Evolutionary conservation across 495 filamentous ascomycete genomes (phyloP).

Genomic region (Tuber borchii): DNA sequence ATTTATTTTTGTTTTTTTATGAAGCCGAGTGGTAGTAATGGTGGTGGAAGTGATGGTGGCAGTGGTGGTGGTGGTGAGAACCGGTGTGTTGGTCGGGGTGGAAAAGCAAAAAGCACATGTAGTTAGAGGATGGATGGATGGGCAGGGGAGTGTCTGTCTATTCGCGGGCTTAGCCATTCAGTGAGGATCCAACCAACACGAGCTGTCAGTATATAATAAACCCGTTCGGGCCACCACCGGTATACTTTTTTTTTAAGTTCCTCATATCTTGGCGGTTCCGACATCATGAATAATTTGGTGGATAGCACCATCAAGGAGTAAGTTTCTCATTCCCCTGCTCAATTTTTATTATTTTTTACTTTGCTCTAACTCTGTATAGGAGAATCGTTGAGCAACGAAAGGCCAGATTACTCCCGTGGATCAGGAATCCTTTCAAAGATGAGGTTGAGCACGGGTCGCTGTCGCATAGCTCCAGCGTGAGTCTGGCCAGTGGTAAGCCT

Average conservation of each 20-base stretch:
- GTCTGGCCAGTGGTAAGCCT: not conserved
- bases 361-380: conserved; percentile 7
- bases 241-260: not conserved
- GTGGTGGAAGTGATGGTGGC: not conserved
- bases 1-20: not conserved
- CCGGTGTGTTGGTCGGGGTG: not conserved
- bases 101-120: not conserved
- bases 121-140: not conserved
- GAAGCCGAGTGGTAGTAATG: not conserved
- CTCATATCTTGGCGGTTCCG: not conserved
- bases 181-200: not conserved
- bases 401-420: conserved; percentile 32
- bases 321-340: not conserved
- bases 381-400: conserved; percentile 26
- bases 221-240: not conserved
- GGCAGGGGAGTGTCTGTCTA: not conserved
- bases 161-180: not conserved
- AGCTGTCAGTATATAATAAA: not conserved
- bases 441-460: conserved; percentile 4
- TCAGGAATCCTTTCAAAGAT: conserved; percentile 30
- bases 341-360: not conserved
- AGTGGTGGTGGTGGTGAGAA: not conserved
- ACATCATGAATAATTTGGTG: not conserved
- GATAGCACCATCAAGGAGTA: not conserved
- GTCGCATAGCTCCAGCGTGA: not conserved